Evolutionary conservation across 2,329 filamentous ascomycete genomes (phyloP).

Genomic region (Gaeumannomyces sp.): DNA sequence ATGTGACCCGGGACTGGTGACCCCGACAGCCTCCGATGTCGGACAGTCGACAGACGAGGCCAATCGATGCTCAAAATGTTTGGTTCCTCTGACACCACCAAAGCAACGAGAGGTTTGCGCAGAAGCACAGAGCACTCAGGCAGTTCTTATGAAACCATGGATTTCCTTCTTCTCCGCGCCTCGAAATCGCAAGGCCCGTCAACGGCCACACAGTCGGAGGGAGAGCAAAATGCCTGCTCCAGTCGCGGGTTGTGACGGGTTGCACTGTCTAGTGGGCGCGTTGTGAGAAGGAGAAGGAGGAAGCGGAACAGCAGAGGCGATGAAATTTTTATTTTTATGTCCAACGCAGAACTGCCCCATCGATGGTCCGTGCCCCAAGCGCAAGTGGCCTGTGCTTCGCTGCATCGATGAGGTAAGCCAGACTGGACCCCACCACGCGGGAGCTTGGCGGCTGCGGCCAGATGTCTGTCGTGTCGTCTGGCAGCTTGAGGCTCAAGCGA

Average conservation of each 20-base stretch:
- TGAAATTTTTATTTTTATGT: not conserved
- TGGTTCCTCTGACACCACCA: conserved; percentile 80
- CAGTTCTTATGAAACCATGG: conserved; percentile 52
- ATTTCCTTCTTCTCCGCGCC: conserved; percentile 44
- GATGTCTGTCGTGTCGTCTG: not conserved
- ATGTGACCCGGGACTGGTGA: too few species aligned
- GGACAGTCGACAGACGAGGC: not conserved
- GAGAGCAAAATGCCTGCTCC: conserved; percentile 64
- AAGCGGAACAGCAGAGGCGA: conserved; percentile 11
- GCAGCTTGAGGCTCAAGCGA: not conserved
- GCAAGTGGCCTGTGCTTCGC: not conserved
- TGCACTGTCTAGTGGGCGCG: conserved; percentile 85
- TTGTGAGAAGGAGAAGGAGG: conserved; percentile 35
- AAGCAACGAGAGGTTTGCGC: conserved; percentile 46
- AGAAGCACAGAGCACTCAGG: conserved; percentile 40
- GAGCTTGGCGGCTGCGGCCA: conserved; percentile 6
- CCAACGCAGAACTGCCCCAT: not conserved
- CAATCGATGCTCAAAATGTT: conserved; percentile 41
- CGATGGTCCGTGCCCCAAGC: too few species aligned
- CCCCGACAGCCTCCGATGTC: too few species aligned
- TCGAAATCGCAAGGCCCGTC: conserved; percentile 57
- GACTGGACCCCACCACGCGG: not conserved
- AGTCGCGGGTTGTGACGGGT: conserved; percentile 55
- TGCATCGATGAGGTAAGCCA: not conserved
- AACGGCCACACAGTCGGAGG: conserved; percentile 50